phyloP scores from a whole-genome alignment of 805 yeast genomes.

The Saturnispora zaruensis region DNA sequence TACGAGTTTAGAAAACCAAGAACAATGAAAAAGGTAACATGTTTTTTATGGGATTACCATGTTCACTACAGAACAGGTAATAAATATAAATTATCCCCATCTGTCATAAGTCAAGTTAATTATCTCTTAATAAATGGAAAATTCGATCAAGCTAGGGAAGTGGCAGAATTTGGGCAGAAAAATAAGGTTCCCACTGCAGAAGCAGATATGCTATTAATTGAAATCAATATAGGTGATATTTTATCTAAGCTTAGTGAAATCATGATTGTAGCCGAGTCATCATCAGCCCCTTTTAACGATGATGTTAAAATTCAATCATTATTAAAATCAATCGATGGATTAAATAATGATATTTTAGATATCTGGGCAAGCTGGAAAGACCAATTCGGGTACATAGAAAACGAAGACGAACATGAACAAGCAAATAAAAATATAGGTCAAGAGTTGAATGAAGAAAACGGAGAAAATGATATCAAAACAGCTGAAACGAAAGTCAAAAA shows the following conservation, averaged over 20 bases:
- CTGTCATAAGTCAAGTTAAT: neutral
- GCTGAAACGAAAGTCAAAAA: neutral
- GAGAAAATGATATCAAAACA: neutral
- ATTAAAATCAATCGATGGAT: neutral
- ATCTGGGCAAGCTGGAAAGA: constrained; percentile 5
- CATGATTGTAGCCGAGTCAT: neutral
- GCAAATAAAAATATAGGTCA: neutral
- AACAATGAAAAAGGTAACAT: too few species aligned
- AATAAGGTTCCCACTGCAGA: constrained; percentile 1
- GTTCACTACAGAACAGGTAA: constrained; percentile 3
- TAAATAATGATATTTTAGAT: constrained; percentile 3
- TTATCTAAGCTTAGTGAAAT: constrained; percentile 2
- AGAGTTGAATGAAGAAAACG: neutral
- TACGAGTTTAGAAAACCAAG: neutral
- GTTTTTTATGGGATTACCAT: neutral
- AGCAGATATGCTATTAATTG: neutral
- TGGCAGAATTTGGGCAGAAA: neutral
- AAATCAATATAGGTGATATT: constrained; percentile 3
- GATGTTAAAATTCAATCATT: neutral
- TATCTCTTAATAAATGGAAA: constrained; percentile 2
- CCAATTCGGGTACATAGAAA: constrained; percentile 2
- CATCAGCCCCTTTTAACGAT: neutral
- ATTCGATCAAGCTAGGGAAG: constrained; percentile 4
- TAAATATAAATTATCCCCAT: constrained; percentile 1
- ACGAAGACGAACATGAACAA: constrained; percentile 30